Evolutionary conservation across 2,329 filamentous ascomycete genomes (phyloP), one percentile per base, ranked within the genome.

Genomic region (Cladosporium halotolerans): DNA sequence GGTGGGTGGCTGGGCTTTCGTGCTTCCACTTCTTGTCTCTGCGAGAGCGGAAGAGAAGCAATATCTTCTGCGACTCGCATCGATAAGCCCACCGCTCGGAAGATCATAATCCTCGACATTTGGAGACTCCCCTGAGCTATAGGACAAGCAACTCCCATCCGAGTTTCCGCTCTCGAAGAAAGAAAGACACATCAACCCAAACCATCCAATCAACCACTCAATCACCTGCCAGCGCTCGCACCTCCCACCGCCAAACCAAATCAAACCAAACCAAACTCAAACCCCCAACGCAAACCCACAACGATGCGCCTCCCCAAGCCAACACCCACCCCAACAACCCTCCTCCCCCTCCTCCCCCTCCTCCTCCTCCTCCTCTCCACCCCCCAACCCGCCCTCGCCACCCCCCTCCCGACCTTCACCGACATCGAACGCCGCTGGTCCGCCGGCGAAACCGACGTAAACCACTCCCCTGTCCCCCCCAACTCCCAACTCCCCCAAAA

Each of bases 401-500:
- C 60, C 50, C 53, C 28, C 33, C 42, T 61, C 34, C 54, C 59
- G 23, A 45, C 56, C 31, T 62, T 64, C 50, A 43, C 57, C 40
- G 63, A 64, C 9, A 62, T 66, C 33, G 62, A 66, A 56, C 52
- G 56, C 16, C 54, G 61, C 14, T 66, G 63, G 64, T 57, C 57
- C 9, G 52, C 56, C 16, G 64, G 63, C 23, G 48, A 62, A 39
- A 58, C 60, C 47, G 64, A 66, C 47, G 63, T 66, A 62, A 45
- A 58, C 57, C 10, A 42, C 36, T 13, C 34, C 42, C 13, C n/a
- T n/a, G n/a, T n/a, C n/a, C 36, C 52, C 16, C 32, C 36, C 36
- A 28, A 9, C 43, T 40, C 23, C 28, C 11, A 14, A 23, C 19
- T n/a, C n/a, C n/a, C n/a, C n/a, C n/a, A 9, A 38, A 33, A 31